These are phyloP conservation scores for Colletotrichum filicis DNA, from an alignment of 2,329 filamentous ascomycete genomes.

Conservation along the genomic window DNA sequence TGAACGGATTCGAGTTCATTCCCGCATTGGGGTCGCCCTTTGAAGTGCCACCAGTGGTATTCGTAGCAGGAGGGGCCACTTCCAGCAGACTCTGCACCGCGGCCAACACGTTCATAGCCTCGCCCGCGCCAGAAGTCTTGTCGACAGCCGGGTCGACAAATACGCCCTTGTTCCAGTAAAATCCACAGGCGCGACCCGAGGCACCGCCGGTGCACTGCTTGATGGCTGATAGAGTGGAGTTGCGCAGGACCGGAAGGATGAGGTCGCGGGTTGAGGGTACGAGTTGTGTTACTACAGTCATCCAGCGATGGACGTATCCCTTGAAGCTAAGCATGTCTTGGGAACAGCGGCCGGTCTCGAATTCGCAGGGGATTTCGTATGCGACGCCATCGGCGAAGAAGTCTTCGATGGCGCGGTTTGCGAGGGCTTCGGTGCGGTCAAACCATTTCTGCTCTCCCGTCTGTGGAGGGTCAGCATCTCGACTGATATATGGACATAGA, in stretches of 20 bases:
- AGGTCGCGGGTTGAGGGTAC: constrained; percentile 66
- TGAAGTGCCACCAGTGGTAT: constrained; percentile 62
- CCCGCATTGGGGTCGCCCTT: constrained; percentile 48
- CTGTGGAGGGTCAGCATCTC: background rate
- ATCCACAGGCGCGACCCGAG: constrained; percentile 69
- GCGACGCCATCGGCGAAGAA: constrained; percentile 67
- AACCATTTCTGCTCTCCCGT: constrained; percentile 59
- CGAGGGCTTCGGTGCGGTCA: constrained; percentile 59
- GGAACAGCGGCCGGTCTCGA: constrained; percentile 65
- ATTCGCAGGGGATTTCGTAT: constrained; percentile 74
- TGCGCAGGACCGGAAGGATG: constrained; percentile 68
- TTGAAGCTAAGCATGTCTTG: constrained; percentile 80
- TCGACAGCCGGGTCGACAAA: constrained; percentile 60
- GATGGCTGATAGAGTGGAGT: constrained; percentile 68
- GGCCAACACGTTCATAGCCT: constrained; percentile 67
- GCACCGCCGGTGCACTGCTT: constrained; percentile 70
- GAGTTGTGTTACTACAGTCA: constrained; percentile 68
- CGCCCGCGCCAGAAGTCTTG: constrained; percentile 67
- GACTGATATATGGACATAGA: constrained; percentile 58
- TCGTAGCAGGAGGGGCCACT: constrained; percentile 54
- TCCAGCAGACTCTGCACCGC: constrained; percentile 62
- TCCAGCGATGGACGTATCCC: constrained; percentile 74
- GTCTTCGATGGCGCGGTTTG: constrained; percentile 56
- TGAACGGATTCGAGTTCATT: constrained; percentile 20
- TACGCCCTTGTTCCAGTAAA: constrained; percentile 65